phyloP scores from a whole-genome alignment of 73 alveolate species.

The Tetrahymena malaccensis region DNA sequence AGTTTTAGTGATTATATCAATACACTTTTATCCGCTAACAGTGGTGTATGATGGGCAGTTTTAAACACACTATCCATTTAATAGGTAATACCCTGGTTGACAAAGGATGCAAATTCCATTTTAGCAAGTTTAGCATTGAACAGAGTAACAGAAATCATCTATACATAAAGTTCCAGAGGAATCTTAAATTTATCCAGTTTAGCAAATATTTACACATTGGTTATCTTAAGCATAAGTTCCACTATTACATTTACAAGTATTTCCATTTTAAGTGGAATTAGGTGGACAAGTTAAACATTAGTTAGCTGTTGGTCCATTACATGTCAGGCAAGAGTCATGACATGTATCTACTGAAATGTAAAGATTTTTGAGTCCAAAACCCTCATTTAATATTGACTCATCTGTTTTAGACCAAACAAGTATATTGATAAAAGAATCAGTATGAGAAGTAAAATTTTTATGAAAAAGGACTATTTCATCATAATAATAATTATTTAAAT shows the following conservation, averaged over 20 bases:
- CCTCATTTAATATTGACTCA: background rate
- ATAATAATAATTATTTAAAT: background rate
- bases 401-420: background rate
- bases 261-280: background rate
- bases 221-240: background rate
- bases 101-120: background rate
- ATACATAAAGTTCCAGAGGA: background rate
- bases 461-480: background rate
- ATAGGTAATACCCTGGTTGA: background rate
- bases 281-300: background rate
- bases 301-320: background rate
- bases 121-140: background rate
- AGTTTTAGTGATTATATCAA: background rate
- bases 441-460: background rate
- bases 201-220: background rate
- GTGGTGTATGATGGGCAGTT: background rate
- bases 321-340: background rate
- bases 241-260: background rate
- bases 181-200: background rate
- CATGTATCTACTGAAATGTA: background rate
- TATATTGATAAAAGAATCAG: background rate
- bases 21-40: background rate
- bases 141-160: background rate
- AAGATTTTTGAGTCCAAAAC: background rate
- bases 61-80: background rate